Evolutionary conservation across 78 protist species (phyloP), one percentile per base, ranked within the genome.

Genomic region (Speleostelium caveatum): DNA sequence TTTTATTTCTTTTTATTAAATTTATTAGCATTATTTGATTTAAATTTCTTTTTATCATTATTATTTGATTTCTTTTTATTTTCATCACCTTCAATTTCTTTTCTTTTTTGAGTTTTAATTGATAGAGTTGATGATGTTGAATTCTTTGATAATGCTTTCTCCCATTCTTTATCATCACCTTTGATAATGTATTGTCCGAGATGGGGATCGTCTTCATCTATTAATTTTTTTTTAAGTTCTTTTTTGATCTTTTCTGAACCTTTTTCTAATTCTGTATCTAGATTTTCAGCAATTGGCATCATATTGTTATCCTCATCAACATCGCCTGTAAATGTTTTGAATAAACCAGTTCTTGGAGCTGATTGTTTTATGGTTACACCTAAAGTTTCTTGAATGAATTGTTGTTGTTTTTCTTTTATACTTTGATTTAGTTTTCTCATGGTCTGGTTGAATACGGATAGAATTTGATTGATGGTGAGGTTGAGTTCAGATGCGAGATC

Each of bases 361-460:
- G n/a, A 55, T 22, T 38, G 22, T 30, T 69, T 67, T 14, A 6
- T 10, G 10, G 53, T 45, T 32, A 36, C 33, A 24, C 77, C 59
- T 16, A 80, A 19, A 19, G 58, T 17, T 26, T 80, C 94, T 36
- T 73, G 72, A 63, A 89, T 49, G 42, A 66, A 71, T 28, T 63
- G 21, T 41, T 89, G 75, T 30, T 56, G 58, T 28, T 63, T 69
- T 30, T 5, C 22, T 35, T 58, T 42, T n/a, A 89, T 3, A 17
- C 33, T 5, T 3, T 21, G 39, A 28, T 74, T 33, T 6, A 79
- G 10, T 72, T 86, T 86, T 28, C 93, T 42, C 74, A 93, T 93
- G 24, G 63, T 58, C 56, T 93, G 90, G 63, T 55, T 53, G 60
- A 93, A 86, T 24, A 93, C 24, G 19, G 95, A 77, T 4, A 86